Base-by-base conservation (phyloP, 768 basidiomycete species). In the Agaricus bisporus region DNA sequence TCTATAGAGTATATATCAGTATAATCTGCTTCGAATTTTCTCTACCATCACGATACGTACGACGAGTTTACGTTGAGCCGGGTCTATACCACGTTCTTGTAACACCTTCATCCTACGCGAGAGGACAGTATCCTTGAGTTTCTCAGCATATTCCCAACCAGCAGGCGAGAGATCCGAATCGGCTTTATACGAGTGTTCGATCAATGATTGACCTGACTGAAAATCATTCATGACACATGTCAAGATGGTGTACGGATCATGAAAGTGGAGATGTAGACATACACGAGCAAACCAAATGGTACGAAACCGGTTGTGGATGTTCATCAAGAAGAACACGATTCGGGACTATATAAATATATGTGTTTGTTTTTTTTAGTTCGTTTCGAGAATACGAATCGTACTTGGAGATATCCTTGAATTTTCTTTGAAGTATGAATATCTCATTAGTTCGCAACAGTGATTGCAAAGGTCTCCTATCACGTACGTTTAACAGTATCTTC, bases 261-360 rank as follows among this genome's bases (percentile, higher is more conserved):
- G 32, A 4, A 6, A 32, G n/a, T 10, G 48, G 20, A 39, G 18
- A 35, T 49, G 4, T 22, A 39, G 7, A 67, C 89, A 56, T 64
- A 97, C 95, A 38, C 95, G 75, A 4, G 95, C 95, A 70, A 99
- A 98, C 68, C 95, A 98, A 58, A 99, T 99, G 44, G 87, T 93
- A 18, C 95, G 79, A 65, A 85, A 89, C 58, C 80, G 78, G 63
- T 94, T 98, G 70, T 99, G 95, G 45, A 99, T 98, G 67, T 99
- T 99, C 97, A 98, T 98, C 42, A 99, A 76, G 77, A 97, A 98
- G 77, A 98, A 99, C 22, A 98, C 91, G 55, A 98, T 94, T 56
- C 95, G 76, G 2, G 92, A 92, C 85, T 98, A 20, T 22, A 41
- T 10, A n/a, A 1, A 20, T 22, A 32, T 20, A 25, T 51, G 18